Percentiles rank a stretch among this genome's conserved stretches.
phyloP scores from a whole-genome alignment of 441 rosid genomes.

The Breynia disticha region DNA sequence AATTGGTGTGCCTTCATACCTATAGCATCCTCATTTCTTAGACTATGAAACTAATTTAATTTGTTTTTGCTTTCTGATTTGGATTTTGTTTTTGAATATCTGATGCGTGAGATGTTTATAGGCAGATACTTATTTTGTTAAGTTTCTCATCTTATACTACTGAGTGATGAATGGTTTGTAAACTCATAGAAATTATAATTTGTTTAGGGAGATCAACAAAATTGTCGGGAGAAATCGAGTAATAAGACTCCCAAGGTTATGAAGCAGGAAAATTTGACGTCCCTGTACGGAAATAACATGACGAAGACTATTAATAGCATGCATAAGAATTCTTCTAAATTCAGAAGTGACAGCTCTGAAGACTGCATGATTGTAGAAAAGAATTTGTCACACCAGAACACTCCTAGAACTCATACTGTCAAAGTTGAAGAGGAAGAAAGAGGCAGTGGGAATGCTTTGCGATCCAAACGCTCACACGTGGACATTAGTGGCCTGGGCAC shows the following conservation, averaged over 20 bases:
- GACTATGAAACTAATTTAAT: too few relatives aligned
- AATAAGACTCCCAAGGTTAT: conserved; percentile 37
- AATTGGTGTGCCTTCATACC: conserved; percentile 35
- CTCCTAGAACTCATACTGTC: conserved; percentile 20
- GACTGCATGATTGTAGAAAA: conserved; percentile 46
- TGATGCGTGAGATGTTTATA: too few relatives aligned
- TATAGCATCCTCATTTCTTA: too few relatives aligned
- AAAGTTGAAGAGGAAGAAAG: conserved; percentile 47
- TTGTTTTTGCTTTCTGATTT: too few relatives aligned
- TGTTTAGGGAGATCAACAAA: conserved; percentile 46
- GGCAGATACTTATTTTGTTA: too few relatives aligned
- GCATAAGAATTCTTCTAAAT: conserved; percentile 25
- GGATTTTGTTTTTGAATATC: too few relatives aligned
- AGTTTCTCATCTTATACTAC: too few relatives aligned
- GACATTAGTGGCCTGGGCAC: conserved; percentile 39
- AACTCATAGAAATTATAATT: not conserved
- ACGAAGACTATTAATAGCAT: conserved; percentile 25
- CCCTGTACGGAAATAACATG: conserved; percentile 63
- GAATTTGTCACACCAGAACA: conserved; percentile 18
- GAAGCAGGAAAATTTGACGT: conserved; percentile 54
- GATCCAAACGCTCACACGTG: conserved; percentile 54
- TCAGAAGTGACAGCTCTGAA: conserved; percentile 32
- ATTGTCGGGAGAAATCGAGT: conserved; percentile 25
- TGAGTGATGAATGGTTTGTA: too few relatives aligned
- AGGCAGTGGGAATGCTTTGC: conserved; percentile 27